Evolutionary conservation across 345 rosid genomes (phyloP), one percentile per base, ranked within the genome.

Genomic region (Eutrema japonicum): DNA sequence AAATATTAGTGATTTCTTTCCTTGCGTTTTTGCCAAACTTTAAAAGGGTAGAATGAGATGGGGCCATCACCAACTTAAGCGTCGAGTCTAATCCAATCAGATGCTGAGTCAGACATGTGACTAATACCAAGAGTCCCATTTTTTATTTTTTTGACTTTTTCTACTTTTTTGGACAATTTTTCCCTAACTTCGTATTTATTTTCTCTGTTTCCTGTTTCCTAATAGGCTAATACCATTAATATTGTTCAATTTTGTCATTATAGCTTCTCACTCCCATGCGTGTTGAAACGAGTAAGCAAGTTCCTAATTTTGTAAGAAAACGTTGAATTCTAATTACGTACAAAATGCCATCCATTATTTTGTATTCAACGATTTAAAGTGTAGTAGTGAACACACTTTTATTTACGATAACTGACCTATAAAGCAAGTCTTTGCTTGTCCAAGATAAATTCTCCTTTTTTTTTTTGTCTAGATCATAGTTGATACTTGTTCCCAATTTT

Each of bases 31-130:
- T 40, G 26, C 52, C 47, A 41, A 66, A 49, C 53, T 49, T 40
- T 50, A 32, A 48, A 40, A 27, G 59, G 13, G 57, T n/a, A 27
- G 64, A 64, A 55, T 9, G 43, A 67, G 54, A 67, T 41, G 45
- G 79, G 70, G 71, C 66, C 75, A 70, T 55, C 47, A 49, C 72
- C 47, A 64, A 62, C 71, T 76, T 55, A 69, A 76, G 71, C 52
- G 79, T 62, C 65, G 70, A 54, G 75, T 76, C 80, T 56, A 76
- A 70, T 77, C 75, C 70, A 71, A 47, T 76, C 66, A 70, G 75
- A 69, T 76, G 79, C 79, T 76, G 61, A 76, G 60, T 76, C 75
- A 64, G 71, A 64, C 71, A 69, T 69, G 79, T 69, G 71, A 46
- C 65, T 76, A 36, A 70, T 18, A 33, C 49, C 50, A 61, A 52